Conservation (phyloP, 176 grass and related monocot species). For the Pontederia crassipes region DNA sequence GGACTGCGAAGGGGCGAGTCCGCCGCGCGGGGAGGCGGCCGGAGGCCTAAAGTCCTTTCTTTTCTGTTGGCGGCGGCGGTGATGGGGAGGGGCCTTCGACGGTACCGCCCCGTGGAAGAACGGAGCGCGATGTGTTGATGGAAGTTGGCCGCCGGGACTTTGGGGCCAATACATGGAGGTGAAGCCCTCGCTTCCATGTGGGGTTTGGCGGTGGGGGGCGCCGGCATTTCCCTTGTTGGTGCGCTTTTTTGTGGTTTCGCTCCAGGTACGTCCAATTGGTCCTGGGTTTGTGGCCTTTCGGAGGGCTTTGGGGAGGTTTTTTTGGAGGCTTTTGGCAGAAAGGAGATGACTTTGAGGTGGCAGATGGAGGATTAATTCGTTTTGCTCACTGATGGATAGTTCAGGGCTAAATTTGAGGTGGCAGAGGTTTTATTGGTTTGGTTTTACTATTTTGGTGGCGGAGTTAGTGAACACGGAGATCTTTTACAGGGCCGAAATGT, state of each 20-base stretch:
- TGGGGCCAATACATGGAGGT: conserved; percentile 9
- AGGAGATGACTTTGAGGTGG: no score
- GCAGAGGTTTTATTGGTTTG: background rate
- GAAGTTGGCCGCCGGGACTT: background rate
- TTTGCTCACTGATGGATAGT: background rate
- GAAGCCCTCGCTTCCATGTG: conserved; percentile 20
- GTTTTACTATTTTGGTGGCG: background rate
- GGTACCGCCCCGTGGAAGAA: no score
- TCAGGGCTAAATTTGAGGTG: background rate
- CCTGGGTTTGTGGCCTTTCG: background rate
- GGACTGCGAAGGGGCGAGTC: no score
- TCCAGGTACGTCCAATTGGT: conserved; percentile 23
- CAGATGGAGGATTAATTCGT: no score
- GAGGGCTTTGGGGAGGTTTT: background rate
- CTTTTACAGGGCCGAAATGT: no score
- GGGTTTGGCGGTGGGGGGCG: conserved; percentile 21
- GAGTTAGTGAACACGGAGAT: no score
- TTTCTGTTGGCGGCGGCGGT: no score
- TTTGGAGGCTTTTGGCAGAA: background rate
- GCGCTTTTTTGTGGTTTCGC: conserved; percentile 6
- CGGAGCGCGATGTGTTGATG: background rate
- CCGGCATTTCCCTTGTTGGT: conserved; percentile 17
- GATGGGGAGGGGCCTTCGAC: no score
- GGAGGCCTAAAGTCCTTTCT: no score
- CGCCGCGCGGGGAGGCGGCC: no score